Base-by-base conservation (phyloP, 2,329 filamentous ascomycete genomes). In the Calonectria henricotiae region DNA sequence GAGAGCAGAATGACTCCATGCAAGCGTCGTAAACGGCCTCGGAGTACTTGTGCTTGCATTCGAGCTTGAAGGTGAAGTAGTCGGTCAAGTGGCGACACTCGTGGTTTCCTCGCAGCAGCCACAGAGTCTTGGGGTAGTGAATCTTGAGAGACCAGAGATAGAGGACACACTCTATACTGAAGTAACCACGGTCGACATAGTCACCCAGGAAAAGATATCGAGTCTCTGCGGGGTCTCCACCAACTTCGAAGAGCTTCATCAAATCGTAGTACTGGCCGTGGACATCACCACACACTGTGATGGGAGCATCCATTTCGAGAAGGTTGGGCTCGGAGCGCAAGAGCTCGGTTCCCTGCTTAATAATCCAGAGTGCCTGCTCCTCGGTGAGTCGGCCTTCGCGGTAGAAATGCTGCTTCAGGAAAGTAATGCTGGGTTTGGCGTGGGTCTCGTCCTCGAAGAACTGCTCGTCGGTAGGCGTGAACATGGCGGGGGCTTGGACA, bases 31-130 rank as follows among this genome's bases (percentile, higher is more conserved):
- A 99, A 70, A 99, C 90, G 74, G 90, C 90, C 85, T 98, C 96
- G 39, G 94, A 98, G 85, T 99, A 99, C 84, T 99, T 99, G 90
- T 99, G 96, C 87, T 98, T 98, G 89, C 96, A 99, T 84, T 99
- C 96, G 69, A 99, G 91, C 88, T 99, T 98, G 88, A 99, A 99
- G 71, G 96, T 99, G 86, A 99, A 99, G 88, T 99, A 99, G 82
- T 99, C 96, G 68, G 96, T 99, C 89, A 99, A 89, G 86, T 99
- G 96, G 79, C 96, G 93, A 84, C 96, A 99, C 85, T 99, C 96
- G 86, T 99, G 96, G 85, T 99, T 99, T 76, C 96, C 96, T 79
- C 96, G 94, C 76, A 99, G 90, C 77, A 99, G 89, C 96, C 96
- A 99, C 68, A 99, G 91, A 23, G 94, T 96, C 84, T 98, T 95